Evolutionary conservation across 148 eudicot genomes (phyloP), one percentile per base, ranked within the genome.

Genomic region (Diospyros lotus): DNA sequence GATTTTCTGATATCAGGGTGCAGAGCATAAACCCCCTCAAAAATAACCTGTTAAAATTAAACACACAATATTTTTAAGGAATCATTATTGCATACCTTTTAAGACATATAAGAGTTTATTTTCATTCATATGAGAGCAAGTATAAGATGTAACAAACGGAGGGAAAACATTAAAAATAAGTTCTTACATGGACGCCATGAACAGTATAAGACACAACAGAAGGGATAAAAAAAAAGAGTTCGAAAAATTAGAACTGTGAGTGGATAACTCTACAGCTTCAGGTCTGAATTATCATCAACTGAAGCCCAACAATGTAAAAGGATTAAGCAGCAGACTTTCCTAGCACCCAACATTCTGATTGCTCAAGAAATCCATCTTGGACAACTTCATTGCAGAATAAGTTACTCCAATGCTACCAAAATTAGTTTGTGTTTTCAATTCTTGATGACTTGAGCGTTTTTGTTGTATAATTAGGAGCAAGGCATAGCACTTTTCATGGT

Each of bases 21-120:
- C 86, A 95, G 82, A 80, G 98, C 94, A 80, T 95, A 95, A 69
- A 95, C 93, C 72, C 98, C 98, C 88, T 95, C 98, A 83, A 95
- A 92, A 56, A 95, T 90, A 76, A 95, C 94, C 98, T 94, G 82
- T 44, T 18, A 74, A 80, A 80, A 79, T 69, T 15, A 74, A 58
- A 58, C 64, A 53, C 13, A 58, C 15, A 62, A 66, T 2, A 55
- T 28, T 74, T 58, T 10, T 64, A 65, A 75, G 60, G 64, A 64
- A 65, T 41, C 51, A 72, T 12, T 18, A 11, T 17, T 8, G 39
- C 52, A 10, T 5, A 28, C 10, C 28, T 1, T 69, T 66, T 39
- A 54, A 41, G 11, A 54, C 10, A 28, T 28, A 28, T 5, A 13
- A 42, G 13, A 12, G 14, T 4, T 66, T 13, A 12, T 66, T 66